Evolutionary conservation across 2,329 filamentous ascomycete genomes (phyloP), one percentile per base, ranked within the genome.

Genomic region (Chaetomium strumarium): DNA sequence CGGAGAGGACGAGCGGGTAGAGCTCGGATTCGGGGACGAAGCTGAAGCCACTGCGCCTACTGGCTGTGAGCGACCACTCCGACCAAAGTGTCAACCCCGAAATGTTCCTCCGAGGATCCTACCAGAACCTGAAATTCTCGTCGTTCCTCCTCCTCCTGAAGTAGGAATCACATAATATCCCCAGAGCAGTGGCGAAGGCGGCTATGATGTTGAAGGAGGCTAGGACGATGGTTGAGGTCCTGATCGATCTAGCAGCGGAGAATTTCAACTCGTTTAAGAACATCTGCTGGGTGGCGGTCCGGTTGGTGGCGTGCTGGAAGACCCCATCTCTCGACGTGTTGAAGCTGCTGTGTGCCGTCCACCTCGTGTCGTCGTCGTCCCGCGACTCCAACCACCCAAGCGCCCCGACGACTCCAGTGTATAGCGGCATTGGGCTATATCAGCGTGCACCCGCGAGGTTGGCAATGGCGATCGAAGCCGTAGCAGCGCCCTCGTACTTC

Each of bases 221-320:
- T 50, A 85, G 71, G 55, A 84, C 80, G 51, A 84, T 77, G 40
- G 79, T 80, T 20, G 80, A 83, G 16, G 77, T 81, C 59, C 82
- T 74, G 61, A 83, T 72, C 33, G 80, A 83, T 61, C 76, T 81
- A 56, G 75, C 75, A 14, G 75, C 72, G 30, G 74, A 72, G 57
- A 80, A 77, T 53, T 69, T 72, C 58, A 81, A 71, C 57, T 78
- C 64, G 60, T 77, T 76, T 59, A 77, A 72, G 56, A 78, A 65
- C 57, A 63, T 63, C 34, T 63, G 62, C 37, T 71, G 66, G 37
- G 72, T 70, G 40, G 71, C 69, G 6, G 75, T 73, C 31, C 69
- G 67, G 62, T 76, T 79, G 39, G 54, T 55, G 3, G 58, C 57
- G 19, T 59, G 38, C 55, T 64, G 62, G 49, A 59, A 63, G n/a